phyloP scores from a whole-genome alignment of 352 stramenopile species.

The Plasmopara muralis region DNA sequence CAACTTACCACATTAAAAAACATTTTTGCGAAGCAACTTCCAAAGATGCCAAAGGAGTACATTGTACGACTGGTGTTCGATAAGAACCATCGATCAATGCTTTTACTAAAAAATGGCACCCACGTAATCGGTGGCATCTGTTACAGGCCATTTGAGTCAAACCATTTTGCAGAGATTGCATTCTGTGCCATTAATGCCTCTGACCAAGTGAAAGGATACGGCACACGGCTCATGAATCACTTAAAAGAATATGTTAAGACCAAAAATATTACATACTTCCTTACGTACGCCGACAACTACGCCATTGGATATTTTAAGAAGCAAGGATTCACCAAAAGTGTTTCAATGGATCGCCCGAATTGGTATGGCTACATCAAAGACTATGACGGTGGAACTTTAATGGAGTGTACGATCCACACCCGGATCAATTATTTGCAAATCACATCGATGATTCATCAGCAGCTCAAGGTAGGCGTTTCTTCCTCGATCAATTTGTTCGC shows the following conservation, averaged over 20 bases:
- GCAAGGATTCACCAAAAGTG: slow-evolving; percentile 88
- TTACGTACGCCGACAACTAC: slow-evolving; percentile 99
- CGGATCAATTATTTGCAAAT: slow-evolving; percentile 96
- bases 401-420: slow-evolving; percentile 98
- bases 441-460: slow-evolving; percentile 90
- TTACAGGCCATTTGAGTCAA: slow-evolving; percentile 92
- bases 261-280: slow-evolving; percentile 91
- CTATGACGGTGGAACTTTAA: slow-evolving; percentile 98
- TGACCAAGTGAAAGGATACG: slow-evolving; percentile 96
- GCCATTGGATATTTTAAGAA: slow-evolving; percentile 99
- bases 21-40: slow-evolving; percentile 96
- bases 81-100: slow-evolving; percentile 89
- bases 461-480: slow-evolving; percentile 81
- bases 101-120: slow-evolving; percentile 88
- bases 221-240: slow-evolving; percentile 99
- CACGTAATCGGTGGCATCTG: slow-evolving; percentile 97
- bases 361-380: slow-evolving; percentile 99
- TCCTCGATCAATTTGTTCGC: too few relatives aligned
- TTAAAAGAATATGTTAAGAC: slow-evolving; percentile 96
- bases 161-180: slow-evolving; percentile 98
- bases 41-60: slow-evolving; percentile 99
- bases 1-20: slow-evolving; percentile 96
- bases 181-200: slow-evolving; percentile 97
- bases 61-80: slow-evolving; percentile 99
- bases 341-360: slow-evolving; percentile 76